phyloP scores from a whole-genome alignment of 306 rosid genomes.

The Corylus americana region DNA sequence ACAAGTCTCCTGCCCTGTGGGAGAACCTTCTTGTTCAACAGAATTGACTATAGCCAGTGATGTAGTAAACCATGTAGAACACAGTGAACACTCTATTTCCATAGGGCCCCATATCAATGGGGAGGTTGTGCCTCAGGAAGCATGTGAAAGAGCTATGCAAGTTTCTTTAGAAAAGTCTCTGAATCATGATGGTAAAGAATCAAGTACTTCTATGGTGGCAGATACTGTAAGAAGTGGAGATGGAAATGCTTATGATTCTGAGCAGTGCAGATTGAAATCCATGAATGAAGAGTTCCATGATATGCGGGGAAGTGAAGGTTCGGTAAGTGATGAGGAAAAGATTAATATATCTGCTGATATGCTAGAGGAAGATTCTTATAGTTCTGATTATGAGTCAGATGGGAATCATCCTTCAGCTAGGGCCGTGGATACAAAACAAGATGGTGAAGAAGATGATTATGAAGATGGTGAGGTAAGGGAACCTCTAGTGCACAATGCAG shows the following conservation, averaged over 20 bases:
- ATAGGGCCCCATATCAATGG: conserved; percentile 23
- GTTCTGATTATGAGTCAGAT: conserved; percentile 80
- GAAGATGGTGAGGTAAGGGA: conserved; percentile 92
- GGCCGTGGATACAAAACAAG: conserved; percentile 45
- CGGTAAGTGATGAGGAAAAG: conserved; percentile 80
- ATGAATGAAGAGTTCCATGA: conserved; percentile 36
- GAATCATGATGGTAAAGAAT: conserved; percentile 36
- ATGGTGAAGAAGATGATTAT: conserved; percentile 60
- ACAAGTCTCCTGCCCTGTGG: conserved; percentile 22
- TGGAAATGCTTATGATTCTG: conserved; percentile 28
- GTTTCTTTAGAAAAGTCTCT: conserved; percentile 31
- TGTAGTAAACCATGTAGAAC: conserved; percentile 29
- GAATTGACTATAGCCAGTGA: conserved; percentile 32
- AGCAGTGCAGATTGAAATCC: conserved; percentile 41
- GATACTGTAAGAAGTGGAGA: conserved; percentile 31
- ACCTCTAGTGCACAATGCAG: conserved; percentile 37
- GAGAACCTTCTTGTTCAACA: conserved; percentile 38
- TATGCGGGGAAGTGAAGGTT: conserved; percentile 47
- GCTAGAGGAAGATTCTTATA: conserved; percentile 61
- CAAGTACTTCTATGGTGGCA: conserved; percentile 24
- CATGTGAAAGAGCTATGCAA: conserved; percentile 35
- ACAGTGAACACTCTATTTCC: conserved; percentile 17
- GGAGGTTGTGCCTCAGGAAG: conserved; percentile 34
- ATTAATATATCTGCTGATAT: conserved; percentile 61
- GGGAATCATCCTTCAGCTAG: conserved; percentile 62